phyloP scores from a whole-genome alignment of 306 rosid species.

The Rosa multiflora region DNA sequence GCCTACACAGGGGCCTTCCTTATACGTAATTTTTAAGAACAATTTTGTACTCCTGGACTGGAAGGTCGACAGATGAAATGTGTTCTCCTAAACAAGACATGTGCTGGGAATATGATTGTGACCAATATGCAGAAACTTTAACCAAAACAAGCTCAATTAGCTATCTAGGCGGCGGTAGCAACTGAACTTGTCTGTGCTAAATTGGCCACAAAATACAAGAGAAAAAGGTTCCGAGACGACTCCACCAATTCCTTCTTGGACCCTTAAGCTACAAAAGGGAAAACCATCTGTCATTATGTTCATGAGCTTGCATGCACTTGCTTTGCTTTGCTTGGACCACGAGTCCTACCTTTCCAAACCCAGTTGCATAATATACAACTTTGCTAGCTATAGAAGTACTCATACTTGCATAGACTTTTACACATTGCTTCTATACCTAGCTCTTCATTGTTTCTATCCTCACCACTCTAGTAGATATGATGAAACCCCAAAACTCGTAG shows the following conservation, averaged over 20 bases:
- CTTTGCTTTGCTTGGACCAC: slow-evolving; percentile 10
- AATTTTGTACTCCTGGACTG: neutral
- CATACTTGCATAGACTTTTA: neutral
- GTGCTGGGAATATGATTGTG: neutral
- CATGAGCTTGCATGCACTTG: slow-evolving; percentile 40
- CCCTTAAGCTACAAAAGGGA: neutral
- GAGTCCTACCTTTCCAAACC: neutral
- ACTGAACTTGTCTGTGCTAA: neutral
- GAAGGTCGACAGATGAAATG: neutral
- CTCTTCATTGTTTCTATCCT: slow-evolving; percentile 1
- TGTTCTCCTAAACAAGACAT: neutral
- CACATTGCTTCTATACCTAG: neutral
- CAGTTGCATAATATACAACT: neutral
- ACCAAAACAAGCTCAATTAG: neutral
- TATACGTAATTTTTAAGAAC: neutral
- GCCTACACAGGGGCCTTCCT: neutral
- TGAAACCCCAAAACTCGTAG: slow-evolving; percentile 6
- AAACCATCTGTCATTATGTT: slow-evolving; percentile 18
- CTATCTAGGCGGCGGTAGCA: neutral
- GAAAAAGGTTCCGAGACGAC: neutral
- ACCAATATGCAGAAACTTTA: neutral
- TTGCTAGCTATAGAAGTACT: neutral
- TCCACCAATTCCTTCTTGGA: slow-evolving; percentile 1
- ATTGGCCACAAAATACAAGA: neutral
- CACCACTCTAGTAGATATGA: slow-evolving; percentile 1